Base-by-base conservation (phyloP, 1,284 basidiomycete species). In the Puccinia triticina region DNA sequence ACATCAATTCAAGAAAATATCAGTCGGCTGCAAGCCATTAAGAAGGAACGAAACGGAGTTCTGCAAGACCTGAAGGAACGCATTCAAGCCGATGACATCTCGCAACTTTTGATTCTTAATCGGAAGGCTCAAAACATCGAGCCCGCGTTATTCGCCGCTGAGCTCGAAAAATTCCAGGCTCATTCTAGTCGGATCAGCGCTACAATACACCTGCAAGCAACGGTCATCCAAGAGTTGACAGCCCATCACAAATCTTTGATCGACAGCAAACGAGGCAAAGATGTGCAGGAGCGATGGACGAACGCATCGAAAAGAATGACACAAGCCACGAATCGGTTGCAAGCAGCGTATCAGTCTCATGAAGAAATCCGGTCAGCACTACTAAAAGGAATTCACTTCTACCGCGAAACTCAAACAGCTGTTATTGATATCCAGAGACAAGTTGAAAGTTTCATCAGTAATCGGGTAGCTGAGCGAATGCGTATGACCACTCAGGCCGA, bases 21-120 rank as follows among this genome's bases (percentile, higher is more conserved):
- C 7, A 91, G 91, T 34, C 89, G 91, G 83, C 86, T 96, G 77
- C 92, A 91, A 88, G 93, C 94, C 89, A 93, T 97, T 84, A 90
- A 92, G 64, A 90, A 91, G 82, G 96, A 98, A 87, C 89, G 96
- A 55, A 91, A 90, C 29, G 93, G 95, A 83, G 92, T 95, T 0
- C 88, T 99, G 71, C 94, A 93, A 86, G 95, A 98, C 86, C 89
- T 99, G 72, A 98, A 98, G 87, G 94, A 97, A 71, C 95, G 94
- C 94, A 91, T 98, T 69, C 97, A 98, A 90, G 90, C 90, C 43
- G 97, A 99, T 88, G 97, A 99, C 85, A 96, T 99, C 12, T 98
- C 96, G 0, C 95, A 97, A 86, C 89, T 98, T 0, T 90, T 99
- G 0, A 91, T 99, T 1, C 90, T 98, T 77, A 97, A 98, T 86